A percentile compares a stretch with the other conserved stretches of the same genome.
These are phyloP conservation scores for Primulina huaijiensis DNA, from an alignment of 257 asterid species.

Conservation along the genomic window DNA sequence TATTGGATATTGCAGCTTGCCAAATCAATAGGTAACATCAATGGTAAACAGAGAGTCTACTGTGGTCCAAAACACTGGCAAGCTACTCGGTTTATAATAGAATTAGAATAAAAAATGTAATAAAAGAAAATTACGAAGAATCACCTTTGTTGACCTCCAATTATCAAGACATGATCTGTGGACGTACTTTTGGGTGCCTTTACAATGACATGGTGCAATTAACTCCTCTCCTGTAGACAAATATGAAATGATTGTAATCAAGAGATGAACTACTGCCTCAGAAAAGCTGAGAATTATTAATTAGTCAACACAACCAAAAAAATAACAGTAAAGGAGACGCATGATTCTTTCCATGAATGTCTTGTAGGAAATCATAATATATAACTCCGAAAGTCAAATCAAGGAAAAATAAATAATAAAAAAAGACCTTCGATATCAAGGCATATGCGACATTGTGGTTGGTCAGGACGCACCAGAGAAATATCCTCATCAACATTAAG, in stretches of 20 bases:
- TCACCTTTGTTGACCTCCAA: conserved; percentile 99
- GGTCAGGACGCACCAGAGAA: conserved; percentile 62
- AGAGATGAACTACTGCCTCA: conserved; percentile 1
- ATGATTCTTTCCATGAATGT: not conserved
- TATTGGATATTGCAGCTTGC: not conserved
- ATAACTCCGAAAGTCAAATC: not conserved
- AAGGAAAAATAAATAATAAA: conserved; percentile 11
- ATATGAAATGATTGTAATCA: conserved; percentile 20
- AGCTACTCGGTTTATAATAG: conserved; percentile 15
- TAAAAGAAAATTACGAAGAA: conserved; percentile 1
- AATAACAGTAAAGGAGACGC: conserved; percentile 2
- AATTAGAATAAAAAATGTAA: not conserved
- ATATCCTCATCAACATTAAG: conserved; percentile 47
- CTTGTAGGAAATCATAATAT: conserved; percentile 10
- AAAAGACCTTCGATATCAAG: conserved; percentile 80
- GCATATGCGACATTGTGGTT: conserved; percentile 94
- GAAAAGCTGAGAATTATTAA: not conserved
- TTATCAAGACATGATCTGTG: conserved; percentile 97
- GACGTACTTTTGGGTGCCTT: conserved; percentile 96
- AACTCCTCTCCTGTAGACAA: conserved; percentile 74
- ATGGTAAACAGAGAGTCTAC: not conserved
- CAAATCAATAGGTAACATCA: not conserved
- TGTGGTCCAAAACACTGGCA: not conserved
- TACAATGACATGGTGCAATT: conserved; percentile 98
- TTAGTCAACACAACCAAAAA: not conserved